Conservation (phyloP, 495 filamentous ascomycete genomes). For the Annulohypoxylon stygium region DNA sequence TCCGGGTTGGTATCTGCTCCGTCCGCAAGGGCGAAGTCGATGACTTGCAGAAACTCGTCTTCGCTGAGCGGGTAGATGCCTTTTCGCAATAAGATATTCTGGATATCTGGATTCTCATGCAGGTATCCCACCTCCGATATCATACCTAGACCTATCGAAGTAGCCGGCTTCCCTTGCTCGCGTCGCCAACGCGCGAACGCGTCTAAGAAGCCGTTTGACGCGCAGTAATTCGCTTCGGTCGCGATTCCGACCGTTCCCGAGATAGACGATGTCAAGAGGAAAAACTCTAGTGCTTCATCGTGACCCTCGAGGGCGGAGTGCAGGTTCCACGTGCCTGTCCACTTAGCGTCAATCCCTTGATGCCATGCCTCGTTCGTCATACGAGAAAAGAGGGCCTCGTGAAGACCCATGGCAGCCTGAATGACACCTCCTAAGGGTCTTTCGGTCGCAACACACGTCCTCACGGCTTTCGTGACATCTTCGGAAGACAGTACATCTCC, state of each 20-base stretch:
- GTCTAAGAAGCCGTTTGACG: slow-evolving; percentile 56
- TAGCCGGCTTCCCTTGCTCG: slow-evolving; percentile 37
- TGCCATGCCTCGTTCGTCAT: slow-evolving; percentile 57
- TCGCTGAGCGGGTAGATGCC: slow-evolving; percentile 49
- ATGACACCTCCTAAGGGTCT: slow-evolving; percentile 47
- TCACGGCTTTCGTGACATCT: slow-evolving; percentile 43
- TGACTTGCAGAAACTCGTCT: slow-evolving; percentile 32
- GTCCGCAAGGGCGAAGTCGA: background rate
- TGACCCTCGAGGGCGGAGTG: slow-evolving; percentile 49
- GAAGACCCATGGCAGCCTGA: slow-evolving; percentile 57
- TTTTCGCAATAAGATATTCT: slow-evolving; percentile 44
- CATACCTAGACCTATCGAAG: slow-evolving; percentile 44
- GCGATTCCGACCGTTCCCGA: slow-evolving; percentile 50
- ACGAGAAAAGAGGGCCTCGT: slow-evolving; percentile 58
- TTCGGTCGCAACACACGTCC: slow-evolving; percentile 16
- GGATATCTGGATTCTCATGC: slow-evolving; percentile 52
- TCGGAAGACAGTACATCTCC: slow-evolving; percentile 41
- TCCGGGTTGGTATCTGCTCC: background rate
- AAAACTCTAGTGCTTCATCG: slow-evolving; percentile 49
- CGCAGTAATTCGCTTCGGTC: slow-evolving; percentile 57
- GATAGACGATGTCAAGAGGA: slow-evolving; percentile 55
- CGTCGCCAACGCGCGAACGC: slow-evolving; percentile 52
- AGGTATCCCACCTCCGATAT: slow-evolving; percentile 47
- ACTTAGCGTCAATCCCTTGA: slow-evolving; percentile 57
- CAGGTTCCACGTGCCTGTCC: slow-evolving; percentile 56